Evolutionary conservation across 257 asterid species (phyloP), one percentile per base, ranked within the genome.

Genomic region (Solanum etuberosum): DNA sequence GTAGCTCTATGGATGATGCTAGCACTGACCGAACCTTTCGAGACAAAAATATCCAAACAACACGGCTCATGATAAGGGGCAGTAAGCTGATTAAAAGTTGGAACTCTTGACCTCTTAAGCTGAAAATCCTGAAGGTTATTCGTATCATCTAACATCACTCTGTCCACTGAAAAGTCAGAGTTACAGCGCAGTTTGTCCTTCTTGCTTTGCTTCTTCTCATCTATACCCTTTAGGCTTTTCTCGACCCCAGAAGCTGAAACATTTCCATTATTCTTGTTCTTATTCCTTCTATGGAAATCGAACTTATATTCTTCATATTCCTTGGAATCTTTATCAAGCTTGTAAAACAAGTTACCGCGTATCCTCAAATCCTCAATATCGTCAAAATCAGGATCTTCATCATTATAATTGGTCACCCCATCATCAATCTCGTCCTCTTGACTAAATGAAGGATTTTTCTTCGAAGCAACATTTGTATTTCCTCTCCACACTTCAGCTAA

Each of bases 31-130:
- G 98, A 96, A 11, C 95, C 96, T 78, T 90, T 95, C 0, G 98
- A 92, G 31, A 96, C 83, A 71, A 89, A 92, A 67, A 95, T 90
- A 83, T 95, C 99, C 92, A 95, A 90, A 86, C 98, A 96, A 90
- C 94, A 94, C 1, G 98, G 99, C 63, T 94, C 95, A 25, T 96
- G 99, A 91, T 93, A 96, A 46, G 98, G 92, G 11, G 94, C 95
- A 5, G 98, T 95, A 77, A 87, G 92, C 88, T 96, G 98, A 87
- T 95, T 96, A 90, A 93, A 96, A 67, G 98, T 93, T 40, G 87
- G 98, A 84, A 88, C 86, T 84, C 97, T 92, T 85, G 90, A 88
- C 91, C 40, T 93, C 91, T 92, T 93, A 12, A 86, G 83, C 63
- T 73, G 88, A 32, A 87, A 21, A 85, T 86, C 57, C 86, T 81